phyloP scores from a whole-genome alignment of 2,329 filamentous ascomycete species.

The Colletotrichum falcatum region DNA sequence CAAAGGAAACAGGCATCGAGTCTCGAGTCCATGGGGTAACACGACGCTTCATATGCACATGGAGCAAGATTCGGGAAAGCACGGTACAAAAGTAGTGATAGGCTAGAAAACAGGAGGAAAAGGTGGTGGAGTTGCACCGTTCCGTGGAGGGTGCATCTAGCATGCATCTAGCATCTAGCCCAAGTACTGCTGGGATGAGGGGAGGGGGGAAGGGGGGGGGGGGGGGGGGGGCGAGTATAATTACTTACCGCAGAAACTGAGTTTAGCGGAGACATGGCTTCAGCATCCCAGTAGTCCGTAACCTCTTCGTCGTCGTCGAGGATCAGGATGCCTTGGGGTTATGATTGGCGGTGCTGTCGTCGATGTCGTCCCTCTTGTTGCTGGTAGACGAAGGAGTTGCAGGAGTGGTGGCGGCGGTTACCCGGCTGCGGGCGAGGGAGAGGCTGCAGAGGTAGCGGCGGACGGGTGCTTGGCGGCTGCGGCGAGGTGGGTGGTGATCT shows the following conservation, averaged over 20 bases:
- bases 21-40: background rate
- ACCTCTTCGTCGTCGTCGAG: slow-evolving; percentile 47
- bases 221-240: too few relatives aligned
- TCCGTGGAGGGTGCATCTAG: slow-evolving; percentile 14
- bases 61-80: slow-evolving; percentile 6
- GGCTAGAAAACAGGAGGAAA: slow-evolving; percentile 4
- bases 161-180: slow-evolving; percentile 1
- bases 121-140: background rate
- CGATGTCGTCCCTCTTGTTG: slow-evolving; percentile 40
- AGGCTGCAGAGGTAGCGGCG: slow-evolving; percentile 30
- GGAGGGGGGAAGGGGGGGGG: background rate
- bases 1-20: slow-evolving; percentile 4
- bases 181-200: slow-evolving; percentile 5
- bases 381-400: slow-evolving; percentile 9
- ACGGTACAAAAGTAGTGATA: slow-evolving; percentile 10
- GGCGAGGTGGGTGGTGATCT: slow-evolving; percentile 40
- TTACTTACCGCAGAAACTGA: slow-evolving; percentile 65
- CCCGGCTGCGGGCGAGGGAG: slow-evolving; percentile 11
- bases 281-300: slow-evolving; percentile 68
- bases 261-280: slow-evolving; percentile 68
- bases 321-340: slow-evolving; percentile 20
- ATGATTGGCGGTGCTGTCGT: background rate
- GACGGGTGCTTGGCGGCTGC: slow-evolving; percentile 38
- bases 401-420: slow-evolving; percentile 29
- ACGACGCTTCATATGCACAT: slow-evolving; percentile 11